Evolutionary conservation across 495 filamentous ascomycete species (phyloP).

Genomic region (Chlorociboria aeruginascens): DNA sequence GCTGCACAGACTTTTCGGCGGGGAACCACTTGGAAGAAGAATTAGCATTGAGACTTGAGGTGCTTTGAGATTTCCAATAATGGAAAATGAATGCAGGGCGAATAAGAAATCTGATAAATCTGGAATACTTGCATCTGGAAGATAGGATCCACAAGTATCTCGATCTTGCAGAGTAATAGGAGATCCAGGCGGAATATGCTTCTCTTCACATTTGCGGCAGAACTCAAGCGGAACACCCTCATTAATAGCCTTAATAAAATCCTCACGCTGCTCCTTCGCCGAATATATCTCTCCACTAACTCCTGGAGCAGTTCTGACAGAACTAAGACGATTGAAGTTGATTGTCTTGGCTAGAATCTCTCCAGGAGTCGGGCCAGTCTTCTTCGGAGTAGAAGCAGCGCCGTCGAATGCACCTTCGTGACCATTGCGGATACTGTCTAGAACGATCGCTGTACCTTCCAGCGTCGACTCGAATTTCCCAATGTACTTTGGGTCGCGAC

Average conservation of each 20-base stretch:
- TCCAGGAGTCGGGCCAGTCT: background rate
- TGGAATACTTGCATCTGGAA: background rate
- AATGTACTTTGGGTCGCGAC: background rate
- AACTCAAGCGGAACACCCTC: background rate
- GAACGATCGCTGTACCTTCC: too few species aligned
- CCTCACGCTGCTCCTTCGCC: conserved; percentile 3
- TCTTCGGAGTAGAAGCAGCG: background rate
- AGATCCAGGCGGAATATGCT: conserved; percentile 12
- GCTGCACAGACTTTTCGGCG: background rate
- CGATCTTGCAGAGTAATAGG: conserved; percentile 14
- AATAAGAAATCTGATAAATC: too few species aligned
- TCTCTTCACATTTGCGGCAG: conserved; percentile 1
- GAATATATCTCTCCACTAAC: background rate
- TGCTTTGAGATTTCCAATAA: too few species aligned
- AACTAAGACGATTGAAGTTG: background rate
- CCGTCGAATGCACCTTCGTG: too few species aligned
- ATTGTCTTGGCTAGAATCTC: background rate
- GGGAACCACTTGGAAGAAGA: conserved; percentile 1
- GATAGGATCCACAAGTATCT: conserved; percentile 11
- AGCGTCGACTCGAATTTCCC: too few species aligned
- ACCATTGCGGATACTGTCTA: too few species aligned
- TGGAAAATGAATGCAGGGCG: too few species aligned
- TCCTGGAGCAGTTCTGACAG: background rate
- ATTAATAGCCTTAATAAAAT: conserved; percentile 6
- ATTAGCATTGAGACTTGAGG: too few species aligned